A percentile compares a stretch with the other conserved stretches of the same genome.
These are phyloP conservation scores for Yueomyces sp. DNA, from an alignment of 805 yeast species.

Conservation along the genomic window DNA sequence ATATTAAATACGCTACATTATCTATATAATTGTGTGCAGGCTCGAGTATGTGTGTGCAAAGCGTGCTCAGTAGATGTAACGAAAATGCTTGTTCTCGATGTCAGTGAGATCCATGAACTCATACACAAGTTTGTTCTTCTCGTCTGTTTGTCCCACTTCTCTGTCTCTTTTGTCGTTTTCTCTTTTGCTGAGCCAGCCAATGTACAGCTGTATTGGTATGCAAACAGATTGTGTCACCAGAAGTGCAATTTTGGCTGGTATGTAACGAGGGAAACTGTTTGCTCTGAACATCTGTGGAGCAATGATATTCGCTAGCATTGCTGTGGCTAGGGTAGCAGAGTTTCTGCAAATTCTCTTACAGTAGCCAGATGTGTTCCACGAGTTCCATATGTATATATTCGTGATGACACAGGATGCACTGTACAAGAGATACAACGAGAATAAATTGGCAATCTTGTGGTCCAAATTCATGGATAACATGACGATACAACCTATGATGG, in stretches of 20 bases:
- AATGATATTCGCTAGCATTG: constrained; percentile 42
- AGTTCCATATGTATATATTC: constrained; percentile 46
- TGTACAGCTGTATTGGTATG: constrained; percentile 29
- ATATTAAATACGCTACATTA: no score
- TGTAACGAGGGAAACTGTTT: constrained; percentile 37
- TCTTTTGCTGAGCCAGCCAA: constrained; percentile 30
- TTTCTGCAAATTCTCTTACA: constrained; percentile 43
- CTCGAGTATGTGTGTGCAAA: no score
- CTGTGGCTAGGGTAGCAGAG: constrained; percentile 43
- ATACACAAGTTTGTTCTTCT: constrained; percentile 7
- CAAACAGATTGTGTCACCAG: constrained; percentile 37
- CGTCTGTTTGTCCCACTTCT: constrained; percentile 2
- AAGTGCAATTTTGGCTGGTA: constrained; percentile 44
- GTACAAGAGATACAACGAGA: constrained; percentile 38
- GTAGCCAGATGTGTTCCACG: constrained; percentile 49
- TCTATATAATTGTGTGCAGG: no score
- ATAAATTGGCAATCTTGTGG: constrained; percentile 32
- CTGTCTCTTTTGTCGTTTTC: constrained; percentile 41
- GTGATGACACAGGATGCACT: constrained; percentile 47
- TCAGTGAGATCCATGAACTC: constrained; percentile 49
- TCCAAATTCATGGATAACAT: constrained; percentile 25
- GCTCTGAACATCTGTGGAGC: constrained; percentile 53
- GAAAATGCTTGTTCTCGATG: constrained; percentile 40
- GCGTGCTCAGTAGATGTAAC: constrained; percentile 32
- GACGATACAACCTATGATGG: constrained; percentile 38